Evolutionary conservation across 73 alveolate species (phyloP).

Genomic region (Urostyla sp.): DNA sequence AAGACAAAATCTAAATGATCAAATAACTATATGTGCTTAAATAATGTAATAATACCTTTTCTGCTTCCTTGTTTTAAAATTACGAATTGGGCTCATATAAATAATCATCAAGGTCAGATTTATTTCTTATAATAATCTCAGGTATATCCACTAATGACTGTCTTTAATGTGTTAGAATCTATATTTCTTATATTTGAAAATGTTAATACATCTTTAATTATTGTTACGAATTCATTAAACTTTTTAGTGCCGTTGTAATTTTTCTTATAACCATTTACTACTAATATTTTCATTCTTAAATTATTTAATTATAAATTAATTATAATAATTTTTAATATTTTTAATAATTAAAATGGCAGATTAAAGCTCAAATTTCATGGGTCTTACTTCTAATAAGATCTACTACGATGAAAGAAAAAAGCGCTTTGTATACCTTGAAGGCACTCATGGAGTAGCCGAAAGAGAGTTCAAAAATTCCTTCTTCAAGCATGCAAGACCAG

Average conservation of each 20-base stretch:
- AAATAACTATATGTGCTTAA: conserved; percentile 47
- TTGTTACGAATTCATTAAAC: conserved; percentile 33
- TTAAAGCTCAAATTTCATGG: conserved; percentile 26
- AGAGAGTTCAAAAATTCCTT: background rate
- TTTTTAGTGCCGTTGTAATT: conserved; percentile 27
- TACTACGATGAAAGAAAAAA: conserved; percentile 67
- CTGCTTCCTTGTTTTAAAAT: conserved; percentile 58
- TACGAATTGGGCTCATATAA: conserved; percentile 73
- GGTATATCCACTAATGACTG: conserved; percentile 2
- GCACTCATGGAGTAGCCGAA: conserved; percentile 36
- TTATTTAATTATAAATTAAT: background rate
- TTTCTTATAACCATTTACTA: conserved; percentile 56
- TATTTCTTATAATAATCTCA: conserved; percentile 26
- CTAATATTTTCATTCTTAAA: conserved; percentile 63
- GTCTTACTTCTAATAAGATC: conserved; percentile 48
- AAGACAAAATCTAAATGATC: conserved; percentile 89
- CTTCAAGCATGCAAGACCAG: conserved; percentile 72
- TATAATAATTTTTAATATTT: background rate
- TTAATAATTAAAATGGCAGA: conserved; percentile 25
- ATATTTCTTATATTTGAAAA: background rate
- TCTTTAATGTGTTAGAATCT: conserved; percentile 5
- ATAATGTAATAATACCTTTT: conserved; percentile 20
- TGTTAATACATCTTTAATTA: conserved; percentile 47
- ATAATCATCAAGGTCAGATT: conserved; percentile 63
- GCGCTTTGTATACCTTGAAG: conserved; percentile 63